Conservation (phyloP, 2,329 filamentous ascomycete genomes). For the Trichoderma arundinaceum region DNA sequence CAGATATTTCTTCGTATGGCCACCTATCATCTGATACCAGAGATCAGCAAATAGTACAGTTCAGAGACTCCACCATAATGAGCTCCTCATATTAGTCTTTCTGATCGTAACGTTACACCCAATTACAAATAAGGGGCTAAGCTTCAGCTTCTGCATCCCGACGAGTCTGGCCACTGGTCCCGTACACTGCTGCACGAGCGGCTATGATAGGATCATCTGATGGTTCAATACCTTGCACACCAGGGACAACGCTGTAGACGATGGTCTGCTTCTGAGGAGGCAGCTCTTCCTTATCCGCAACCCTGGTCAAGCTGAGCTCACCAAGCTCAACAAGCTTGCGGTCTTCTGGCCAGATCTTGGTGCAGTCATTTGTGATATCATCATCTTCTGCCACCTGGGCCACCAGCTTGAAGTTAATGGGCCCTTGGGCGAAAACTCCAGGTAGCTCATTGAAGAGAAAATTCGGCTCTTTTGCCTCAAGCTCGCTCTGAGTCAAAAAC, state of each 20-base stretch:
- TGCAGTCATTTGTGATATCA: constrained; percentile 15
- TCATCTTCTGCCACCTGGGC: constrained; percentile 18
- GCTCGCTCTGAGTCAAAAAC: constrained; percentile 6
- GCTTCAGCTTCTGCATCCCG: constrained; percentile 2
- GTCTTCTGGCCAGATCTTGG: constrained; percentile 23
- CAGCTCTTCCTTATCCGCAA: background rate
- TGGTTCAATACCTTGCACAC: constrained; percentile 19
- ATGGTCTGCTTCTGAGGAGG: constrained; percentile 19
- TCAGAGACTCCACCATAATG: too few species aligned
- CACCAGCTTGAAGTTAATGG: constrained; percentile 25
- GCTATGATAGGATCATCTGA: constrained; percentile 24
- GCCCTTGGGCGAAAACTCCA: background rate
- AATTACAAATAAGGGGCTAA: background rate
- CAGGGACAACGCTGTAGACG: constrained; percentile 11
- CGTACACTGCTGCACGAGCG: constrained; percentile 5
- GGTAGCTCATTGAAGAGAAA: constrained; percentile 27
- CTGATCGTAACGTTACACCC: too few species aligned
- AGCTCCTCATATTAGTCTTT: too few species aligned
- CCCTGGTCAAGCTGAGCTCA: constrained; percentile 11
- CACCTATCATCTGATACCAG: too few species aligned
- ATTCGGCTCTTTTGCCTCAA: constrained; percentile 8
- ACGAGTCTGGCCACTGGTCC: constrained; percentile 20
- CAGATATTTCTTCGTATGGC: too few species aligned
- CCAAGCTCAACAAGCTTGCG: constrained; percentile 24
- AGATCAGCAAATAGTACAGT: too few species aligned